Conservation (phyloP, 352 stramenopile species). For the Phytophthora pistaciae region DNA sequence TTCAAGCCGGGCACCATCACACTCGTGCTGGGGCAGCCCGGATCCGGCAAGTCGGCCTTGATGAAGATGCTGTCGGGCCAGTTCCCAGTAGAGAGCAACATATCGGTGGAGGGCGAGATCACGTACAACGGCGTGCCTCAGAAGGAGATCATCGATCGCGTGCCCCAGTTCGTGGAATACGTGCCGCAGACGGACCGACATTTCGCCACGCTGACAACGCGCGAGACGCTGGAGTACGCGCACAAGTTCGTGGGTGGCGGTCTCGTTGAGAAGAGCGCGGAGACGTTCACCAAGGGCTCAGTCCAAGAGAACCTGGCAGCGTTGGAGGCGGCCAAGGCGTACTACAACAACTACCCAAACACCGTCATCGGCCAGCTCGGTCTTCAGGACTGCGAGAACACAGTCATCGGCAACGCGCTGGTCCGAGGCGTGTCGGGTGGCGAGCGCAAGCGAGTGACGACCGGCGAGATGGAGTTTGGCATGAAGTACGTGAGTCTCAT, state of each 20-base stretch:
- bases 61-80: conserved; percentile 38
- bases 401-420: conserved; percentile 56
- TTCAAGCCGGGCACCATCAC: conserved; percentile 25
- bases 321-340: conserved; percentile 7
- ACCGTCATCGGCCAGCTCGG: conserved; percentile 20
- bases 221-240: conserved; percentile 42
- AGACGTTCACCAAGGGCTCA: conserved; percentile 32
- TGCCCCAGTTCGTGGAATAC: conserved; percentile 40
- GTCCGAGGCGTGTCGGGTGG: conserved; percentile 64
- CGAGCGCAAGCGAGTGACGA: conserved; percentile 66
- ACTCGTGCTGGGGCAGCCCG: conserved; percentile 10
- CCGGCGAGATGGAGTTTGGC: conserved; percentile 86
- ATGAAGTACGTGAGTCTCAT: conserved; percentile 68
- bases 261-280: conserved; percentile 15
- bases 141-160: conserved; percentile 17
- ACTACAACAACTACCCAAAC: conserved; percentile 11
- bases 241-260: conserved; percentile 28
- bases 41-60: conserved; percentile 19
- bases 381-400: conserved; percentile 51
- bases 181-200: conserved; percentile 36
- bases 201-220: conserved; percentile 41
- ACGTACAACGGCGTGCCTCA: conserved; percentile 16
- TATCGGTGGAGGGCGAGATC: conserved; percentile 30
- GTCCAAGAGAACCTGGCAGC: conserved; percentile 8
- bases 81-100: conserved; percentile 26